Evolutionary conservation across 2,329 filamentous ascomycete species (phyloP).

Genomic region (Tolypocladium pustulatum): DNA sequence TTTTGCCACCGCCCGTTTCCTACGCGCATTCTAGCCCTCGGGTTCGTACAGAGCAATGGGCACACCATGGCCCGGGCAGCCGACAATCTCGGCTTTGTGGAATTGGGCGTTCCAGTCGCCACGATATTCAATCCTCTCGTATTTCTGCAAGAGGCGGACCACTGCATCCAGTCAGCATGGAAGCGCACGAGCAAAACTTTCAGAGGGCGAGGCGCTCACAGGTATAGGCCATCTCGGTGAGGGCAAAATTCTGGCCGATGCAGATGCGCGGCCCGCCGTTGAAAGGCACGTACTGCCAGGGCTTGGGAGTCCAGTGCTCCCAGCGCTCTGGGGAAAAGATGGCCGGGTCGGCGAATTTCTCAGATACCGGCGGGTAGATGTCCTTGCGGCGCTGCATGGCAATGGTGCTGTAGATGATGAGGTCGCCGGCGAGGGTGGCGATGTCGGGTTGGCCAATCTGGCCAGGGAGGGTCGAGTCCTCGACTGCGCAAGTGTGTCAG

Average conservation of each 20-base stretch:
- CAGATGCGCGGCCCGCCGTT: slow-evolving; percentile 66
- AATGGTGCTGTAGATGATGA: slow-evolving; percentile 56
- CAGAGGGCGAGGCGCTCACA: slow-evolving; percentile 3
- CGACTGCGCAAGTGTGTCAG: slow-evolving; percentile 37
- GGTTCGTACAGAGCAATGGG: slow-evolving; percentile 26
- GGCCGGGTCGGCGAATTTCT: slow-evolving; percentile 32
- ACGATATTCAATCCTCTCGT: slow-evolving; percentile 39
- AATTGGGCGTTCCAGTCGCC: slow-evolving; percentile 33
- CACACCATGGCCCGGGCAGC: slow-evolving; percentile 30
- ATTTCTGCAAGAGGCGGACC: slow-evolving; percentile 48
- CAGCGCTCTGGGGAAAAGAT: slow-evolving; percentile 59
- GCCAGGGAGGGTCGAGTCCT: slow-evolving; percentile 62
- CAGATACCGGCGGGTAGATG: slow-evolving; percentile 43
- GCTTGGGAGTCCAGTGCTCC: slow-evolving; percentile 50
- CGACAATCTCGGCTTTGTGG: slow-evolving; percentile 33
- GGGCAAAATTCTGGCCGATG: slow-evolving; percentile 71
- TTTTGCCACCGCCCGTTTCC: no score
- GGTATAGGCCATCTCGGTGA: slow-evolving; percentile 53
- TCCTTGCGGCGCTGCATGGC: slow-evolving; percentile 62
- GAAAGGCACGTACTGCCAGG: slow-evolving; percentile 66
- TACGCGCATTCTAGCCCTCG: not conserved
- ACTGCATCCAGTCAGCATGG: slow-evolving; percentile 16
- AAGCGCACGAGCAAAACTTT: not conserved
- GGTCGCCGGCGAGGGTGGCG: slow-evolving; percentile 51
- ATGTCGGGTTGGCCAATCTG: slow-evolving; percentile 54